Evolutionary conservation across 306 rosid genomes (phyloP), one percentile per base, ranked within the genome.

Genomic region (Cotoneaster glaucophyllus): DNA sequence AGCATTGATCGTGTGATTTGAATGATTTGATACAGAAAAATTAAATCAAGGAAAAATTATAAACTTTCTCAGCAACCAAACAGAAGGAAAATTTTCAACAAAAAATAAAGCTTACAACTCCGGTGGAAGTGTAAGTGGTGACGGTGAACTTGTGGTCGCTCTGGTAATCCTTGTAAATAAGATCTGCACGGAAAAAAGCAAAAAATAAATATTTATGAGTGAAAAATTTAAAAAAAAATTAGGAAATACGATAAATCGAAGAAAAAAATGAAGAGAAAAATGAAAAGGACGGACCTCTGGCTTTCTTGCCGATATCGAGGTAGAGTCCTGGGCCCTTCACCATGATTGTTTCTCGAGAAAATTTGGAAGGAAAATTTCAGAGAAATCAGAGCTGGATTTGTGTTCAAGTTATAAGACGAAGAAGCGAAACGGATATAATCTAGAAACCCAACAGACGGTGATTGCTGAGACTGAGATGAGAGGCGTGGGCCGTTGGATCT

Each of bases 261-360:
- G 4, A 1, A 45, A 43, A 3, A 12, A 29, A 22, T 15, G 10
- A 45, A 24, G 45, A 6, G 26, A 34, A n/a, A 64, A 61, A 37
- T 5, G 0, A 67, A 31, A 56, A 75, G n/a, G 12, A 39, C 22
- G 28, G 17, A 91, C 98, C 98, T 85, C 96, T 85, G 77, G 97
- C 90, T 87, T 66, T 92, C 82, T 92, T 95, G 83, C 97, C 98
- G 82, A 92, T 92, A 15, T 95, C 98, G 62, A 87, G 15, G 87
- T 90, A 95, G 78, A 95, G 95, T 70, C 98, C 98, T 8, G 97
- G 98, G 43, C 98, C 98, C 71, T 90, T 92, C 93, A 78, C 98
- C 98, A 90, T 95, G 82, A 68, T 84, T 66, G 50, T 83, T 79
- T 71, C 56, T 72, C 66, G 75, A 65, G 83, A 89, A 82, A 83